Evolutionary conservation across 306 rosid species (phyloP).

Genomic region (Glycyrrhiza uralensis): DNA sequence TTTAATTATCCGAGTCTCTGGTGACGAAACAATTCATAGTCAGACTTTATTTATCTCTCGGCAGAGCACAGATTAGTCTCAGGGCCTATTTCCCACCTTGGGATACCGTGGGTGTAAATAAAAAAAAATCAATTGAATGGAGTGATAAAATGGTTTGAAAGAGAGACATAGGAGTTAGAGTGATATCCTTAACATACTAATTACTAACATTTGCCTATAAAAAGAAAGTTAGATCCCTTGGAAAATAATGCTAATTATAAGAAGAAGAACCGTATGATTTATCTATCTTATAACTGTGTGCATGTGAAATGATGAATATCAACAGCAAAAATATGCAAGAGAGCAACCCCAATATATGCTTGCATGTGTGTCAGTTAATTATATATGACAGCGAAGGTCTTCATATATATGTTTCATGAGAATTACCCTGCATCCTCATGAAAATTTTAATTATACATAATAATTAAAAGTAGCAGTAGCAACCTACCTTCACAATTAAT

Average conservation of each 20-base stretch:
- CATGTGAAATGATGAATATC: neutral
- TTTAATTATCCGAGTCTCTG: no score
- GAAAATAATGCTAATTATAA: neutral
- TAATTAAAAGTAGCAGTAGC: neutral
- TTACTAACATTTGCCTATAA: no score
- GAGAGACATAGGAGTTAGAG: no score
- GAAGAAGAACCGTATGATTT: neutral
- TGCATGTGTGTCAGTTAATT: conserved; percentile 3
- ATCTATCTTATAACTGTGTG: neutral
- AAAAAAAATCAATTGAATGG: no score
- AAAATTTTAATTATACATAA: neutral
- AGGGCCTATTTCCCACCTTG: no score
- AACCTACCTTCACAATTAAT: neutral
- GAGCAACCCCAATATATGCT: neutral
- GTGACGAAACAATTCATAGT: no score
- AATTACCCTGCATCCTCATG: neutral
- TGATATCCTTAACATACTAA: no score
- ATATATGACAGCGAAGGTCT: neutral
- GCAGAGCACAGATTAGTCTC: no score
- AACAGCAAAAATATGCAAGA: neutral
- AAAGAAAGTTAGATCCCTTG: neutral
- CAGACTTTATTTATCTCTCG: no score
- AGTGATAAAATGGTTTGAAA: no score
- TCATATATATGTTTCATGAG: neutral
- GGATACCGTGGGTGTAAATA: no score